Percentiles rank a stretch among this genome's conserved stretches.
Conservation (phyloP, 2,329 filamentous ascomycete genomes). For the Botrytis deweyae region DNA sequence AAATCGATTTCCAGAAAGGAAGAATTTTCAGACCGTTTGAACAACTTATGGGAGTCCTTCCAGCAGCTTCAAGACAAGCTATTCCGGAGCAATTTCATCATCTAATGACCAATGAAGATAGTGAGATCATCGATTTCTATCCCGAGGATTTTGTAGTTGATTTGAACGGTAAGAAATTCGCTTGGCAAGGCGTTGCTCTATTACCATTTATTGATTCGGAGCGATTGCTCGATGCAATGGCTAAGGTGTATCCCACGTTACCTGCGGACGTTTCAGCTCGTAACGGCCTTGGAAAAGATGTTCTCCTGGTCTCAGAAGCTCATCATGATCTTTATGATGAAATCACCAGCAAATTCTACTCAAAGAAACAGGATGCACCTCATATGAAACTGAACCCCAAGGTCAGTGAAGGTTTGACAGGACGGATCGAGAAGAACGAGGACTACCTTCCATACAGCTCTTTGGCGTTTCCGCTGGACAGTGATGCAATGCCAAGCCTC, state of each 20-base stretch:
- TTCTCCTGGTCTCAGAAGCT: conserved; percentile 78
- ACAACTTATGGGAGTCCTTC: conserved; percentile 96
- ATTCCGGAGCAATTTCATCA: conserved; percentile 85
- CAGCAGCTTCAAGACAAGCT: conserved; percentile 87
- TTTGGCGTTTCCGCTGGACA: conserved; percentile 73
- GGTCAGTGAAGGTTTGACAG: conserved; percentile 74
- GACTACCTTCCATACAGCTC: conserved; percentile 81
- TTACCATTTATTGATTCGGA: conserved; percentile 96
- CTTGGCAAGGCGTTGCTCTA: conserved; percentile 93
- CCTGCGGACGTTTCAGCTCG: conserved; percentile 73
- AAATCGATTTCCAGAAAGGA: conserved; percentile 80
- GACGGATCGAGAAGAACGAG: conserved; percentile 77
- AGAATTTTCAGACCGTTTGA: conserved; percentile 88
- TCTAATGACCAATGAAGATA: conserved; percentile 84
- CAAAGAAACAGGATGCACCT: conserved; percentile 72
- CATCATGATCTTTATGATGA: conserved; percentile 81
- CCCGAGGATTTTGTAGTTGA: conserved; percentile 92
- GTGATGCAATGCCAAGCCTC: conserved; percentile 69
- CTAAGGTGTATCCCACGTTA: conserved; percentile 76
- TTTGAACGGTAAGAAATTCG: conserved; percentile 96
- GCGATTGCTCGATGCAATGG: conserved; percentile 77
- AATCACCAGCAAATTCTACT: conserved; percentile 82
- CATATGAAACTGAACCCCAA: conserved; percentile 73
- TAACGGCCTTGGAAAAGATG: conserved; percentile 78
- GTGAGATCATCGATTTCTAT: conserved; percentile 96